A percentile compares a stretch with the other conserved stretches of the same genome.
Evolutionary conservation across 164 flowering plant genomes (phyloP).

Genomic region (Vitis rotundifolia): DNA sequence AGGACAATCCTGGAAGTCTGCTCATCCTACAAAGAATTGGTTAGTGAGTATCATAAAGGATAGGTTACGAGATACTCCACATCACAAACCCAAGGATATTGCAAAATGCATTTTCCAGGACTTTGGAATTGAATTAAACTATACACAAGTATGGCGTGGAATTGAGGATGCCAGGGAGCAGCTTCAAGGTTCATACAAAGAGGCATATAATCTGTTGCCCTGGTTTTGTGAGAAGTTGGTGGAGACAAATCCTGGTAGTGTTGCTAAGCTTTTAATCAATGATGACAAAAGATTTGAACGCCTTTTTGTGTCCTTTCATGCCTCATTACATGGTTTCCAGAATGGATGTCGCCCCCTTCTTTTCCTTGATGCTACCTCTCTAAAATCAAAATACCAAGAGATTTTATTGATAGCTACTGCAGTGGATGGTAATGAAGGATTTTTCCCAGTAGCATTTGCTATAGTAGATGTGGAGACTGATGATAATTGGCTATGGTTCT

Average conservation of each 20-base stretch:
- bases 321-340: conserved; percentile 39
- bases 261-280: conserved; percentile 22
- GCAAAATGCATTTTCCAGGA: conserved; percentile 34
- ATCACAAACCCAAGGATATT: conserved; percentile 42
- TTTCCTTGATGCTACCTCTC: conserved; percentile 39
- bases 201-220: conserved; percentile 41
- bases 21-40: conserved; percentile 61
- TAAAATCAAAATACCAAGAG: conserved; percentile 66
- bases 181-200: conserved; percentile 43
- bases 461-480: conserved; percentile 52
- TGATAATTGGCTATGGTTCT: conserved; percentile 70
- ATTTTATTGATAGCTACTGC: conserved; percentile 56
- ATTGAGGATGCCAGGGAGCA: conserved; percentile 39
- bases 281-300: conserved; percentile 38
- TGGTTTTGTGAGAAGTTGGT: conserved; percentile 32
- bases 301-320: conserved; percentile 40
- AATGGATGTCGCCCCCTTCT: conserved; percentile 51
- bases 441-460: conserved; percentile 68
- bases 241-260: conserved; percentile 48
- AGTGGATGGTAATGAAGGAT: conserved; percentile 63
- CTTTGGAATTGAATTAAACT: conserved; percentile 44
- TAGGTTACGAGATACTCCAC: conserved; percentile 35
- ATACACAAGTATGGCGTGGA: conserved; percentile 46
- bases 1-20: conserved; percentile 54
- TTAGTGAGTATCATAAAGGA: conserved; percentile 46